Percentiles rank a stretch among this genome's conserved stretches.
Evolutionary conservation across 306 rosid genomes (phyloP).

Genomic region (Arachis stenosperma): DNA sequence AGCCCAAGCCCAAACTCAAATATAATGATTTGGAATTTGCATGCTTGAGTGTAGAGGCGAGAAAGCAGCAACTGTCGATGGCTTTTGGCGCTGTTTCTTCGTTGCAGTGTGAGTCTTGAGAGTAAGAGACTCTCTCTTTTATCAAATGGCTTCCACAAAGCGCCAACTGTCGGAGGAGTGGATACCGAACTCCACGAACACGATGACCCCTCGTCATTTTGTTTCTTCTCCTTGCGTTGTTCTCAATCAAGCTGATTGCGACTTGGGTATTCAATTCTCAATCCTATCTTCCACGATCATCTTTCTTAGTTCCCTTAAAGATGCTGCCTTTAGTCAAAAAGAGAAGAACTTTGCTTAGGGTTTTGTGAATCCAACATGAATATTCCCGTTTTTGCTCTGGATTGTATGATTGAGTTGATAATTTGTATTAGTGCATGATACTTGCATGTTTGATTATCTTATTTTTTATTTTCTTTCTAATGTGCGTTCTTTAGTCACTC

Average conservation of each 20-base stretch:
- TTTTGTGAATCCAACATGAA: background rate
- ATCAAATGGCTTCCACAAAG: slow-evolving; percentile 23
- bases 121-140: background rate
- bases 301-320: background rate
- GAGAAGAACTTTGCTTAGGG: background rate
- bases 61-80: background rate
- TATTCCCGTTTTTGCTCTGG: background rate
- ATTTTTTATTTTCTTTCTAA: background rate
- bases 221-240: background rate
- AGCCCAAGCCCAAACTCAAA: too few species aligned
- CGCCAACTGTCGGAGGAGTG: background rate
- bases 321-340: background rate
- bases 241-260: slow-evolving; percentile 29
- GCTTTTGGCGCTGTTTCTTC: background rate
- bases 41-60: background rate
- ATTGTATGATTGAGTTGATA: background rate
- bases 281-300: background rate
- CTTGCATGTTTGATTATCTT: background rate
- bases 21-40: too few species aligned
- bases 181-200: background rate
- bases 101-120: background rate
- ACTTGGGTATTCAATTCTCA: slow-evolving; percentile 29
- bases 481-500: background rate
- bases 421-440: background rate
- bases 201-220: background rate